Percentiles rank a stretch among this genome's conserved stretches.
These are phyloP conservation scores for Globisporangium alternatum DNA, from an alignment of 352 stramenopile species.

Conservation along the genomic window DNA sequence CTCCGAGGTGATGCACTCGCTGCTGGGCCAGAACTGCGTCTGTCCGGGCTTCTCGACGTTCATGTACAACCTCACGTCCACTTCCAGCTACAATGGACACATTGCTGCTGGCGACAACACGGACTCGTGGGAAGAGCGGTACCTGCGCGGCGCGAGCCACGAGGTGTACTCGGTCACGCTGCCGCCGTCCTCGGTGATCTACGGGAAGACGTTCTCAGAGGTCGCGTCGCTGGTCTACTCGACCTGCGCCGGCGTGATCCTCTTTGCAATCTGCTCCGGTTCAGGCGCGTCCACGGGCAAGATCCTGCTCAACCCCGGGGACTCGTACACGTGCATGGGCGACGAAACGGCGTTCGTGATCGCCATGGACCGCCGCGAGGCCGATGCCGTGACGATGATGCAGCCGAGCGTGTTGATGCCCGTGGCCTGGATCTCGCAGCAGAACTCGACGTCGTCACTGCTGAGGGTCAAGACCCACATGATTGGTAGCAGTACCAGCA, in stretches of 20 bases:
- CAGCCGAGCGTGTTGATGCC: conserved; percentile 12
- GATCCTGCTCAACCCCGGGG: conserved; percentile 76
- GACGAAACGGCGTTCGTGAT: conserved; percentile 75
- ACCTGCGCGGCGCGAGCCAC: conserved; percentile 69
- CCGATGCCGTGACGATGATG: conserved; percentile 40
- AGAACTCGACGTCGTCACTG: background rate
- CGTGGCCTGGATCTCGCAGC: conserved; percentile 25
- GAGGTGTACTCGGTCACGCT: conserved; percentile 78
- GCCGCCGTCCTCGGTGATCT: conserved; percentile 46
- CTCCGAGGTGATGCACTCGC: conserved; percentile 72
- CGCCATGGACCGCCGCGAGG: conserved; percentile 53
- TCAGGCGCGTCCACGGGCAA: conserved; percentile 21
- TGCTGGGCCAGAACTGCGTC: conserved; percentile 84
- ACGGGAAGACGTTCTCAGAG: conserved; percentile 75
- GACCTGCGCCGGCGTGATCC: conserved; percentile 70
- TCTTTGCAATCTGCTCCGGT: conserved; percentile 62
- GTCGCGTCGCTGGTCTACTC: conserved; percentile 75
- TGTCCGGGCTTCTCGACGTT: conserved; percentile 85
- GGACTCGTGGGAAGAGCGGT: conserved; percentile 67
- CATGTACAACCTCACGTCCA: conserved; percentile 85
- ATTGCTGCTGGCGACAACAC: conserved; percentile 23
- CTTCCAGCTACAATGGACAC: conserved; percentile 58
- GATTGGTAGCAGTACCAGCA: conserved; percentile 7
- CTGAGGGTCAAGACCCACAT: conserved; percentile 17
- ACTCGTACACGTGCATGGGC: conserved; percentile 69